Conservation (phyloP, 2,329 filamentous ascomycete species). For the Pseudogymnoascus sp. region DNA sequence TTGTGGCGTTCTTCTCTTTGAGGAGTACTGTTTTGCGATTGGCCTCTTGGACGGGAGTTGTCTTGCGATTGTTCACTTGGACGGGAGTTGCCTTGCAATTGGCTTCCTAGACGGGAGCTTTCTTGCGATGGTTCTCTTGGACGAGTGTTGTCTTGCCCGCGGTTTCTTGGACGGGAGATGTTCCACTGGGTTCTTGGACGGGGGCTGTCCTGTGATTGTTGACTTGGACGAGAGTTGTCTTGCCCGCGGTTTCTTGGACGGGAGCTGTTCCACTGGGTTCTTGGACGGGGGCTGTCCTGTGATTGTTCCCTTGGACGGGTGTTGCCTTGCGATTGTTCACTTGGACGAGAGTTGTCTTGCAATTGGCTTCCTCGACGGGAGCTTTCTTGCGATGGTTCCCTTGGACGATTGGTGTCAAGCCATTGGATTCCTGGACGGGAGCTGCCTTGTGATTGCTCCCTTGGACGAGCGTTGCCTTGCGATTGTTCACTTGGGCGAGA, state of each 20-base stretch:
- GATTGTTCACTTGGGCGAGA: neutral
- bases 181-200: too few relatives aligned
- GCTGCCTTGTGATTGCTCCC: neutral
- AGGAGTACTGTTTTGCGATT: neutral
- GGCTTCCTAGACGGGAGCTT: neutral
- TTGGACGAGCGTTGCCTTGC: neutral
- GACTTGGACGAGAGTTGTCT: neutral
- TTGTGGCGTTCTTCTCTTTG: neutral
- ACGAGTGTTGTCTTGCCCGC: neutral
- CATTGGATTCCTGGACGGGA: too few relatives aligned
- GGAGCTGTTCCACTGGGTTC: too few relatives aligned
- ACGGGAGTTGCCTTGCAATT: neutral
- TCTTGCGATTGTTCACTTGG: neutral
- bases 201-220: neutral
- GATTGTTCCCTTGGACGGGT: neutral
- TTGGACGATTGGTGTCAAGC: neutral
- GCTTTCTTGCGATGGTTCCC: neutral
- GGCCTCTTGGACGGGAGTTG: neutral
- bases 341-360: neutral
- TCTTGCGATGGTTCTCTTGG: neutral
- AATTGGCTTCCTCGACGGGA: neutral
- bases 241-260: neutral
- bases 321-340: neutral
- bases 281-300: neutral
- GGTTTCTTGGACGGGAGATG: neutral